Conservation (phyloP, 495 filamentous ascomycete species). For the Schizothecium vesticola region DNA sequence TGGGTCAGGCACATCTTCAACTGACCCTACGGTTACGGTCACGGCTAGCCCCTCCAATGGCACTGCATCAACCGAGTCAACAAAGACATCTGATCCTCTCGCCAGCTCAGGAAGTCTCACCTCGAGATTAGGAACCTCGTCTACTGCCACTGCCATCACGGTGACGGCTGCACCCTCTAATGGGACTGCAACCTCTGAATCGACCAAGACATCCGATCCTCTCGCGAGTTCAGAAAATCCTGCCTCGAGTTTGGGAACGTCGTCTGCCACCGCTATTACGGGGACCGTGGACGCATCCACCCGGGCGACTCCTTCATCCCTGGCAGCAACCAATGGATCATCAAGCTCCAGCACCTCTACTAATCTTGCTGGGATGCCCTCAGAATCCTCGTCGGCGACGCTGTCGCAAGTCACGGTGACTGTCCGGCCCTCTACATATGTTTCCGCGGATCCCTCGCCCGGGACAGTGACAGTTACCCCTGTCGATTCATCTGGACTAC, state of each 20-base stretch:
- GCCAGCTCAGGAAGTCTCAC: neutral
- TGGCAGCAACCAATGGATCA: neutral
- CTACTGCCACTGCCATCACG: neutral
- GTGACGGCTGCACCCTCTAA: neutral
- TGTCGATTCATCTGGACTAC: neutral
- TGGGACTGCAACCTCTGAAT: neutral
- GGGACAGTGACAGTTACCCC: neutral
- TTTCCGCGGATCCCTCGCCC: neutral
- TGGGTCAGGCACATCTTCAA: neutral
- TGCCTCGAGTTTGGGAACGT: neutral
- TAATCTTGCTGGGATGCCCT: neutral
- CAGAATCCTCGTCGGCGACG: neutral
- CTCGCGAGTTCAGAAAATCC: neutral
- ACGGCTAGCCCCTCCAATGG: neutral
- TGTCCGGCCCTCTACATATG: neutral
- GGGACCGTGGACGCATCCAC: neutral
- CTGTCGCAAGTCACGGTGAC: constrained; percentile 1
- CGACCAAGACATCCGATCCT: neutral
- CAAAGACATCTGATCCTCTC: neutral
- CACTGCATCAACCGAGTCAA: neutral
- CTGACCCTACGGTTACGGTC: neutral
- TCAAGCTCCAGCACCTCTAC: neutral
- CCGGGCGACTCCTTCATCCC: neutral
- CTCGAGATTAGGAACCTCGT: neutral
- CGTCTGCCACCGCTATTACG: neutral